Conservation (phyloP, 1,284 basidiomycete genomes). For the Naganishia sp. region DNA sequence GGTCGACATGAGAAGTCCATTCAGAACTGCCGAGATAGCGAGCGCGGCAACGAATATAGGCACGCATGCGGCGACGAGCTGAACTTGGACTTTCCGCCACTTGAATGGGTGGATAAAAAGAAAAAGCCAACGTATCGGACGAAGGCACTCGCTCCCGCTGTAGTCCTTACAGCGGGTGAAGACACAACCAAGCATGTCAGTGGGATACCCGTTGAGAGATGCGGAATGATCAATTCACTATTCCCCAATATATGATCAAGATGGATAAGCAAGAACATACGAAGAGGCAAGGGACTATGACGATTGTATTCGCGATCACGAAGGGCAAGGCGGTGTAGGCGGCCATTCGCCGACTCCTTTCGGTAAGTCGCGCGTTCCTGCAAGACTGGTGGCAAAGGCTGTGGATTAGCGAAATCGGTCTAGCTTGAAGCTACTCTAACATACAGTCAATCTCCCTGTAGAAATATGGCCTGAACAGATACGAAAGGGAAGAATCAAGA, state of each 20-base stretch:
- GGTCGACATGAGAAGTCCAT: slow-evolving; percentile 64
- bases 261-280: slow-evolving; percentile 39
- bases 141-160: slow-evolving; percentile 58
- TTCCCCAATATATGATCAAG: slow-evolving; percentile 36
- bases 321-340: slow-evolving; percentile 43
- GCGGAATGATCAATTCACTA: slow-evolving; percentile 21
- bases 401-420: too few species aligned
- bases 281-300: slow-evolving; percentile 49
- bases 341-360: slow-evolving; percentile 48
- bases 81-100: slow-evolving; percentile 51
- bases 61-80: slow-evolving; percentile 37
- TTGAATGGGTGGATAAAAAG: slow-evolving; percentile 60
- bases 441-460: too few species aligned
- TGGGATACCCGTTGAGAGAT: not conserved
- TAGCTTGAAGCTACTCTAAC: too few species aligned
- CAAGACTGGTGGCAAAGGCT: slow-evolving; percentile 39
- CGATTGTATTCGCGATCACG: slow-evolving; percentile 43
- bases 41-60: slow-evolving; percentile 65
- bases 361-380: slow-evolving; percentile 51
- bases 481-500: too few species aligned
- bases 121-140: slow-evolving; percentile 62
- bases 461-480: too few species aligned
- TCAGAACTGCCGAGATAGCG: slow-evolving; percentile 59
- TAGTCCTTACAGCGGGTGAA: slow-evolving; percentile 49
- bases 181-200: too few species aligned